phyloP scores from a whole-genome alignment of 371 early-diverging fungal genomes.

The Mortierella sp. region DNA sequence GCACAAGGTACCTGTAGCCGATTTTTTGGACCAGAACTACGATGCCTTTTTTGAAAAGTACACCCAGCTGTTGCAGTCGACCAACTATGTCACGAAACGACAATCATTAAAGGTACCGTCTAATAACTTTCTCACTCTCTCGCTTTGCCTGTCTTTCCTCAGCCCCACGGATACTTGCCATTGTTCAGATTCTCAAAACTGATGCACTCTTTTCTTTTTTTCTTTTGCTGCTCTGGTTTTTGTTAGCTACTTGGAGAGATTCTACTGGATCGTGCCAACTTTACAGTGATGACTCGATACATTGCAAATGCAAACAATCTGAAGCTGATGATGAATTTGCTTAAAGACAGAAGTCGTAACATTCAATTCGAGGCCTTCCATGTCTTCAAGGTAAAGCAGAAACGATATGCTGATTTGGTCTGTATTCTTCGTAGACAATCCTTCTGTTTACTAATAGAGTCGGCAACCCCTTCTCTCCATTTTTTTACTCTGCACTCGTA shows the following conservation, averaged over 20 bases:
- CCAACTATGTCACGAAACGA: slow-evolving; percentile 97
- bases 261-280: slow-evolving; percentile 94
- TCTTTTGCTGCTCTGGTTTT: not conserved
- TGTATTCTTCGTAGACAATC: too few relatives aligned
- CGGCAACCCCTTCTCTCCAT: too few relatives aligned
- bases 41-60: slow-evolving; percentile 94
- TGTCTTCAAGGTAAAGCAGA: slow-evolving; percentile 87
- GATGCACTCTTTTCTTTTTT: not conserved
- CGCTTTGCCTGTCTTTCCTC: not conserved
- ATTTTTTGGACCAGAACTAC: slow-evolving; percentile 90
- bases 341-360: slow-evolving; percentile 94
- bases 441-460: too few relatives aligned
- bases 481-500: slow-evolving; percentile 39
- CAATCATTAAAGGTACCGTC: slow-evolving; percentile 92
- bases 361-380: slow-evolving; percentile 99
- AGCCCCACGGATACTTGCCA: too few relatives aligned
- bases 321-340: slow-evolving; percentile 96
- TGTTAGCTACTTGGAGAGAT: slow-evolving; percentile 96
- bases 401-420: too few relatives aligned
- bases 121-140: not conserved
- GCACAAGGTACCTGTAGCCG: slow-evolving; percentile 91
- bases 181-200: not conserved
- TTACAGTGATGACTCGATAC: slow-evolving; percentile 94
- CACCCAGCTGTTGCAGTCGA: slow-evolving; percentile 83
- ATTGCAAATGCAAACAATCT: slow-evolving; percentile 93